Percentiles rank a stretch among this genome's conserved stretches.
Conservation (phyloP, 129 eudicot genomes). For the Heracleum sosnowskyi region DNA sequence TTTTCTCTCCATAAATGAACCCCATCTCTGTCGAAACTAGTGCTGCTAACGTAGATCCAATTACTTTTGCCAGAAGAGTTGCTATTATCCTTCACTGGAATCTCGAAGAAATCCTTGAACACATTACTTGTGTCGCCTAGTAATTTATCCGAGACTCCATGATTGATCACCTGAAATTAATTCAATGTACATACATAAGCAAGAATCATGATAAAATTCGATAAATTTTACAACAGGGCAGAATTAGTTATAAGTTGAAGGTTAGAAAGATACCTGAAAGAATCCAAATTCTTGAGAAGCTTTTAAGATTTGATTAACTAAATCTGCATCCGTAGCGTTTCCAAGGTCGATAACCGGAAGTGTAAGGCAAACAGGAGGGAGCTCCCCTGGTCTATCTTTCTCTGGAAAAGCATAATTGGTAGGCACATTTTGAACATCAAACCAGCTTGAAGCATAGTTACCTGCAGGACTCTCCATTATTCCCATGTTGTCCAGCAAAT, state of each 20-base stretch:
- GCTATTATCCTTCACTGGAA: background rate
- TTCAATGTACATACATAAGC: background rate
- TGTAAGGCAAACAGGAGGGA: slow-evolving; percentile 5
- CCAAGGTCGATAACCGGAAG: slow-evolving; percentile 22
- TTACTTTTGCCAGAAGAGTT: background rate
- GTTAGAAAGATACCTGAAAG: slow-evolving; percentile 7
- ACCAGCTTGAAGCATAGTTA: background rate
- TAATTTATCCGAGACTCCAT: slow-evolving; percentile 4
- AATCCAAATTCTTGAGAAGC: slow-evolving; percentile 22
- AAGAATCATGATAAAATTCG: too few species aligned
- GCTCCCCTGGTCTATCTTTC: slow-evolving; percentile 15
- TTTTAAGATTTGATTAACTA: slow-evolving; percentile 1
- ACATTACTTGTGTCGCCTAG: background rate
- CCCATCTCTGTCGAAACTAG: slow-evolving; percentile 12
- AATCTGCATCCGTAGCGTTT: background rate
- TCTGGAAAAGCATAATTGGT: slow-evolving; percentile 1
- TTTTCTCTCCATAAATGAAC: slow-evolving; percentile 26
- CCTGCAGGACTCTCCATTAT: slow-evolving; percentile 5
- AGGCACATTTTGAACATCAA: slow-evolving; percentile 10
- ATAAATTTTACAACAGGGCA: too few species aligned
- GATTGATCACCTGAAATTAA: slow-evolving; percentile 8
- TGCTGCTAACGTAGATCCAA: slow-evolving; percentile 11
- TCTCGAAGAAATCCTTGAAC: slow-evolving; percentile 4
- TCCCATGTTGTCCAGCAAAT: background rate
- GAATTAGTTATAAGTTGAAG: too few species aligned